Evolutionary conservation across 2,329 filamentous ascomycete genomes (phyloP).

Genomic region (Paracamarosporium sp.): DNA sequence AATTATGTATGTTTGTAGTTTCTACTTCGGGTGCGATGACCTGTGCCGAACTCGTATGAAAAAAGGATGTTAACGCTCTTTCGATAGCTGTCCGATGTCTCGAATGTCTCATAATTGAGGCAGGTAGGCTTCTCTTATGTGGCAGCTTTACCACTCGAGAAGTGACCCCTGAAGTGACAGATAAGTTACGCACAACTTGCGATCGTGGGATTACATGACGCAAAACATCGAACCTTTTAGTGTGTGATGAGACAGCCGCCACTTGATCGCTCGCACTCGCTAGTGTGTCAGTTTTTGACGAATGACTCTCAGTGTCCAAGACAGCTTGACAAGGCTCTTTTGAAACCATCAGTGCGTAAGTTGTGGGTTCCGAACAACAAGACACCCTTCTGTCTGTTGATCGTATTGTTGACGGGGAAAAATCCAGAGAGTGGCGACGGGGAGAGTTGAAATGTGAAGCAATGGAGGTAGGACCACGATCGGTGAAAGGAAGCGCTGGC

Average conservation of each 20-base stretch:
- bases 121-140: constrained; percentile 12
- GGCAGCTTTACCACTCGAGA: constrained; percentile 19
- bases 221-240: constrained; percentile 30
- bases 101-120: constrained; percentile 17
- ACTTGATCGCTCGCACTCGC: neutral
- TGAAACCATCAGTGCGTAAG: neutral
- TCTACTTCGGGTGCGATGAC: constrained; percentile 1
- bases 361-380: constrained; percentile 11
- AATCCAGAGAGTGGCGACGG: constrained; percentile 16
- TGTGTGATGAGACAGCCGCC: neutral
- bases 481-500: constrained; percentile 26
- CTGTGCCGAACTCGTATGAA: constrained; percentile 19
- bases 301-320: neutral
- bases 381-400: constrained; percentile 11
- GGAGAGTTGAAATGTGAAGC: constrained; percentile 25
- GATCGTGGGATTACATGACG: constrained; percentile 29
- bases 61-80: constrained; percentile 35
- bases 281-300: neutral
- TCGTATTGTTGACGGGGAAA: constrained; percentile 14
- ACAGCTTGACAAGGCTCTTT: neutral
- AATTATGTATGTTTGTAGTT: constrained; percentile 8
- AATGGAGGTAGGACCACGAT: constrained; percentile 17
- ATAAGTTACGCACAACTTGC: constrained; percentile 6
- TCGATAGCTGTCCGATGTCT: constrained; percentile 32
- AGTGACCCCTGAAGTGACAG: constrained; percentile 6